phyloP scores from a whole-genome alignment of 257 asterid genomes.

The Rubia yunnanensis region DNA sequence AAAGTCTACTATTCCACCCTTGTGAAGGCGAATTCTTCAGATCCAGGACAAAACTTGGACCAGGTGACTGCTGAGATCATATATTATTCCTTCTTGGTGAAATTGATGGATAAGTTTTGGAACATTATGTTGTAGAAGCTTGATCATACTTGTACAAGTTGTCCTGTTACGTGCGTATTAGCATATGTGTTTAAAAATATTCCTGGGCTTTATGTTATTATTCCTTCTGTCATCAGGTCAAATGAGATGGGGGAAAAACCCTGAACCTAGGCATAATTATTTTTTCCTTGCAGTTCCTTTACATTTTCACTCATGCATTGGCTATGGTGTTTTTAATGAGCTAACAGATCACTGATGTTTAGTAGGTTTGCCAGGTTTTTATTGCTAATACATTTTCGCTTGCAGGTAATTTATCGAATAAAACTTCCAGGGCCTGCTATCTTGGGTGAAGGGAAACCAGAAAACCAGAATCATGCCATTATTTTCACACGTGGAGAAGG shows the following conservation, averaged over 20 bases:
- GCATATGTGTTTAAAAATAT: not conserved
- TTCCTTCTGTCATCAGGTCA: not conserved
- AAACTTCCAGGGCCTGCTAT: constrained; percentile 96
- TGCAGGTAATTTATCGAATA: constrained; percentile 77
- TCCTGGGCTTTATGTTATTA: not conserved
- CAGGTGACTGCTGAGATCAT: constrained; percentile 45
- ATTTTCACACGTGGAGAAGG: constrained; percentile 99
- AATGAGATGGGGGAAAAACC: not conserved
- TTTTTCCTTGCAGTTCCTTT: not conserved
- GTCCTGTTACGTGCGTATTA: not conserved
- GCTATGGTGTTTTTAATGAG: not conserved
- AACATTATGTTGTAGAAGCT: not conserved
- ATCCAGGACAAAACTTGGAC: constrained; percentile 89
- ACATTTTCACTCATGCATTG: not conserved
- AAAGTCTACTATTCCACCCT: constrained; percentile 87
- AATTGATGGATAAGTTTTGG: not conserved
- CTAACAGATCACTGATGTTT: not conserved
- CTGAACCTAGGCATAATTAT: not conserved
- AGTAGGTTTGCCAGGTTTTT: not conserved
- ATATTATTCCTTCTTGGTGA: not conserved
- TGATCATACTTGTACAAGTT: not conserved
- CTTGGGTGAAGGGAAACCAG: constrained; percentile 98
- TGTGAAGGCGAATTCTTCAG: constrained; percentile 86
- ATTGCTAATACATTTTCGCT: constrained; percentile 12
- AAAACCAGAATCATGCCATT: constrained; percentile 97